phyloP scores from a whole-genome alignment of 441 rosid species.

The Capsella rubella region DNA sequence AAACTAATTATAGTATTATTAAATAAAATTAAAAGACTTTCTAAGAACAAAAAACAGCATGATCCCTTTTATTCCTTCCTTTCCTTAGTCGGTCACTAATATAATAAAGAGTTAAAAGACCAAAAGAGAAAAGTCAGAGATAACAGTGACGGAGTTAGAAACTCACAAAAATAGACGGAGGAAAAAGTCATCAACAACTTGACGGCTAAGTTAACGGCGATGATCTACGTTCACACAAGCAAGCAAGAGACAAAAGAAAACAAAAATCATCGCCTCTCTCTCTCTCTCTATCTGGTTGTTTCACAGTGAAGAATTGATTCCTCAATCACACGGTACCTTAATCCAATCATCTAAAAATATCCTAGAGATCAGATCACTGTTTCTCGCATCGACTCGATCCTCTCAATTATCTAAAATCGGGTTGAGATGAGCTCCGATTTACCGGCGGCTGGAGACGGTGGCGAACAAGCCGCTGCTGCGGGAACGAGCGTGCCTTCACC shows the following conservation, averaged over 20 bases:
- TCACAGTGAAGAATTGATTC: constrained; percentile 28
- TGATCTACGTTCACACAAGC: constrained; percentile 34
- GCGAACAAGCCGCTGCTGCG: constrained; percentile 43
- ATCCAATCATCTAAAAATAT: too few species aligned
- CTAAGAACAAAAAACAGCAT: not conserved
- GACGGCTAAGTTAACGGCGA: constrained; percentile 46
- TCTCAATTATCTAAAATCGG: not conserved
- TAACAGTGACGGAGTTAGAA: constrained; percentile 38
- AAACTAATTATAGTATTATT: not conserved
- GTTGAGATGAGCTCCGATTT: constrained; percentile 48
- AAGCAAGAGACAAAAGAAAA: constrained; percentile 4
- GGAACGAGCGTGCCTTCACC: constrained; percentile 43
- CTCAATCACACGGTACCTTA: constrained; percentile 39
- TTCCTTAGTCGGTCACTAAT: constrained; percentile 29
- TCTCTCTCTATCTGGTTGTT: not conserved
- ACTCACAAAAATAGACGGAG: constrained; percentile 33
- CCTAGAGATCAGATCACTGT: not conserved
- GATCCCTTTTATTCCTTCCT: not conserved
- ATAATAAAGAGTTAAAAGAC: not conserved
- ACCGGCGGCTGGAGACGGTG: constrained; percentile 51
- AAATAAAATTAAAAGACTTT: not conserved
- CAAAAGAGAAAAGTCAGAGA: constrained; percentile 34
- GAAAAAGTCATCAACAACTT: constrained; percentile 46
- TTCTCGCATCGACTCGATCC: not conserved
- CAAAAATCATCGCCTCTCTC: constrained; percentile 5